These are phyloP conservation scores for Fusarium hainanense DNA, from an alignment of 2,329 filamentous ascomycete genomes.

Conservation along the genomic window DNA sequence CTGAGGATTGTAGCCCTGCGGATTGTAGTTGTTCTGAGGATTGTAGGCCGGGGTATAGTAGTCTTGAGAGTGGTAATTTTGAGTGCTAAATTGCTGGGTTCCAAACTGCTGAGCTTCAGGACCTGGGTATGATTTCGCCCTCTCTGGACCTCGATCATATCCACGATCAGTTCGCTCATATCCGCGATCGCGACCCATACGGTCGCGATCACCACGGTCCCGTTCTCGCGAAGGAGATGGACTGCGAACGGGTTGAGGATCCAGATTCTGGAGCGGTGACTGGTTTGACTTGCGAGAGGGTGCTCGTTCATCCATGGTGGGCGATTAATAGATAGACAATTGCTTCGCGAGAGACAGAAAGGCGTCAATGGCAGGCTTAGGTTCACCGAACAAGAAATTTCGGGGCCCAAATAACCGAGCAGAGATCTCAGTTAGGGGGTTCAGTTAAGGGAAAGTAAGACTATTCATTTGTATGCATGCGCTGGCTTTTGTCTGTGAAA, in stretches of 20 bases:
- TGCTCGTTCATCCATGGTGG: slow-evolving; percentile 27
- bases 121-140: slow-evolving; percentile 37
- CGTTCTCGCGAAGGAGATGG: slow-evolving; percentile 39
- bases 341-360: not conserved
- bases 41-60: slow-evolving; percentile 33
- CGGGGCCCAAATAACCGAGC: slow-evolving; percentile 8
- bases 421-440: slow-evolving; percentile 14
- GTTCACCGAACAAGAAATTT: slow-evolving; percentile 7
- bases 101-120: slow-evolving; percentile 36
- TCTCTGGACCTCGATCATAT: slow-evolving; percentile 33
- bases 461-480: slow-evolving; percentile 21
- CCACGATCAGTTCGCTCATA: slow-evolving; percentile 3
- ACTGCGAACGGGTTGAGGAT: slow-evolving; percentile 45
- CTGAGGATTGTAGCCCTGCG: slow-evolving; percentile 38
- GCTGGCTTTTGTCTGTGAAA: slow-evolving; percentile 29
- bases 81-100: slow-evolving; percentile 23
- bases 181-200: not conserved
- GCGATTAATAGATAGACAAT: not conserved
- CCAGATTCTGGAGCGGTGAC: slow-evolving; percentile 43
- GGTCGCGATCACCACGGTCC: slow-evolving; percentile 22
- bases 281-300: slow-evolving; percentile 35
- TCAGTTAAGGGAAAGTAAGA: not conserved
- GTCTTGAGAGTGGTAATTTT: slow-evolving; percentile 34
- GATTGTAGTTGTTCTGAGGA: slow-evolving; percentile 31
- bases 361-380: not conserved